These are phyloP conservation scores for Cladosporium sp. DNA, from an alignment of 2,329 filamentous ascomycete species.

Conservation along the genomic window DNA sequence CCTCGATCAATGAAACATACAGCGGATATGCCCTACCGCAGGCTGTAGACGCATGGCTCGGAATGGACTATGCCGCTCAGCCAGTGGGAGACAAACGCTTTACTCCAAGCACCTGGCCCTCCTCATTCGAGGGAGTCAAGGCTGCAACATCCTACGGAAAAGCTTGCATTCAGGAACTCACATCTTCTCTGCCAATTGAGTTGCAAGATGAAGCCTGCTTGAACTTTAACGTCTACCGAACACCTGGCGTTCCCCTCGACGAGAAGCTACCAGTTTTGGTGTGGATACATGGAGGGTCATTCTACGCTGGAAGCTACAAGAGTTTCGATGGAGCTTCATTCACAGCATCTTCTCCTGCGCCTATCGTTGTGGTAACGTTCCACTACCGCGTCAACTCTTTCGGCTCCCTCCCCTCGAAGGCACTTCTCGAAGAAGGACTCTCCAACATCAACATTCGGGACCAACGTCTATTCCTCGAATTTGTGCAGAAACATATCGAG, in stretches of 20 bases:
- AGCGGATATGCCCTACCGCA: conserved; percentile 2
- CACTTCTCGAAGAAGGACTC: conserved; percentile 38
- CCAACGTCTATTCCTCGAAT: conserved; percentile 25
- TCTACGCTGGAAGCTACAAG: conserved; percentile 38
- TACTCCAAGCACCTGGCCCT: background rate
- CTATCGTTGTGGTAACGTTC: conserved; percentile 55
- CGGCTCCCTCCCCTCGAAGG: background rate
- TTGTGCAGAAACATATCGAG: conserved; percentile 41
- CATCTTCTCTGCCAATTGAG: background rate
- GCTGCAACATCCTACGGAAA: conserved; percentile 28
- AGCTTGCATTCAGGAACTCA: conserved; percentile 31
- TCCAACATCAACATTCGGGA: conserved; percentile 21
- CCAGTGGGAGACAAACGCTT: conserved; percentile 10
- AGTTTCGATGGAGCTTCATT: conserved; percentile 59
- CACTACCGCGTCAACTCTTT: conserved; percentile 52
- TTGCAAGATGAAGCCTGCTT: conserved; percentile 51
- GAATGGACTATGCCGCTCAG: conserved; percentile 4
- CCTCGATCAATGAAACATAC: conserved; percentile 4
- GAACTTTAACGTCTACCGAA: conserved; percentile 57
- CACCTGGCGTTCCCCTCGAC: conserved; percentile 23
- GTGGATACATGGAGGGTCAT: conserved; percentile 61
- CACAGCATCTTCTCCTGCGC: conserved; percentile 49
- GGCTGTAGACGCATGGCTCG: conserved; percentile 4
- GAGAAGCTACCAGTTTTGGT: conserved; percentile 51
- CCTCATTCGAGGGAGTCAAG: background rate